These are phyloP conservation scores for Raffaelea deltoideospora DNA, from an alignment of 2,329 filamentous ascomycete species.

Conservation along the genomic window DNA sequence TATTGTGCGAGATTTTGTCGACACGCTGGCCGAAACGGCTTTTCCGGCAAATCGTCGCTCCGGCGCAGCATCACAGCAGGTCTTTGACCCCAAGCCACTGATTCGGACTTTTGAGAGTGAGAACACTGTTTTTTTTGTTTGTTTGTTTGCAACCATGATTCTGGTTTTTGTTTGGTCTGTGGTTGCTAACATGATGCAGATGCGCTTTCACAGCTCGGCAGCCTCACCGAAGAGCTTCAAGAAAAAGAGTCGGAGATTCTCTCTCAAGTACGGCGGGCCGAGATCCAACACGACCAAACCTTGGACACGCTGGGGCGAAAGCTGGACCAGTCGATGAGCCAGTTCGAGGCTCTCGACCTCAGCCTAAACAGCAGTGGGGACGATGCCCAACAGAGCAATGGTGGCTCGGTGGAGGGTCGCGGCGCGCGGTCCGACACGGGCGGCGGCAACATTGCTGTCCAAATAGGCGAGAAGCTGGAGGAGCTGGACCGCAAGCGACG, in stretches of 20 bases:
- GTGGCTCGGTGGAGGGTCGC: conserved; percentile 21
- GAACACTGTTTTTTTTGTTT: too few relatives aligned
- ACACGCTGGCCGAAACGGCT: conserved; percentile 75
- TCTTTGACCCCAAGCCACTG: conserved; percentile 90
- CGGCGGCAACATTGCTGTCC: conserved; percentile 80
- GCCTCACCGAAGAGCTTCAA: conserved; percentile 70
- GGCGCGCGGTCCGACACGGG: conserved; percentile 31
- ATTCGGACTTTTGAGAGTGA: conserved; percentile 84
- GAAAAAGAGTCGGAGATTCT: conserved; percentile 81
- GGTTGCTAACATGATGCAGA: too few relatives aligned
- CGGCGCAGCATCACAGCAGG: conserved; percentile 40
- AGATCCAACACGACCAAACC: conserved; percentile 83
- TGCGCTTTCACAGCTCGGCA: conserved; percentile 51
- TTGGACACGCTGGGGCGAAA: conserved; percentile 77
- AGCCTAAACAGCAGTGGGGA: too few relatives aligned
- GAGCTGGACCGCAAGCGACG: conserved; percentile 86
- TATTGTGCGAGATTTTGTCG: conserved; percentile 95
- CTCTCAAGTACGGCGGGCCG: conserved; percentile 78
- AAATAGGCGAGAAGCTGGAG: conserved; percentile 86
- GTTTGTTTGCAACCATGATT: conserved; percentile 12
- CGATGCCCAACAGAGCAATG: conserved; percentile 28
- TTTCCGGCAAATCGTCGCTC: conserved; percentile 70
- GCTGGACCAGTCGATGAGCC: conserved; percentile 79
- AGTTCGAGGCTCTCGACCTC: conserved; percentile 79
- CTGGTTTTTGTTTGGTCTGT: too few relatives aligned